phyloP scores from a whole-genome alignment of 257 asterid genomes.

The Osmanthus fragrans region DNA sequence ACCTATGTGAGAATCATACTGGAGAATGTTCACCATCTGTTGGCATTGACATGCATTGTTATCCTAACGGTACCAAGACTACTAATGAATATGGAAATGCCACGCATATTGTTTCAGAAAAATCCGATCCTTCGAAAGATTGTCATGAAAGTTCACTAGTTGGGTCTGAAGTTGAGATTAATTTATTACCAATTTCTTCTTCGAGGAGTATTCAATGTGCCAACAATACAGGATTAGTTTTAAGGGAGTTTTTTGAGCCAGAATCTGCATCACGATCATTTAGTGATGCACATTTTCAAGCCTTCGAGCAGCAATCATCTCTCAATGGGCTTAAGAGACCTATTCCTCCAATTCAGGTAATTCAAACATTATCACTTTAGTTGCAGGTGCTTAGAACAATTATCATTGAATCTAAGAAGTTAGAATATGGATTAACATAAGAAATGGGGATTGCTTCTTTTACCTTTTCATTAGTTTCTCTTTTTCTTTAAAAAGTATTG shows the following conservation, averaged over 20 bases:
- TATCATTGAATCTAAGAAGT: background rate
- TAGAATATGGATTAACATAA: constrained; percentile 13
- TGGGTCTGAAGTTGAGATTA: constrained; percentile 58
- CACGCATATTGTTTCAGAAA: constrained; percentile 31
- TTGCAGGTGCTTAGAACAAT: background rate
- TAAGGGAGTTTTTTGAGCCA: constrained; percentile 52
- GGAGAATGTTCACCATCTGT: constrained; percentile 46
- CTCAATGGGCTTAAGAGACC: constrained; percentile 42
- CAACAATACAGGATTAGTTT: constrained; percentile 44
- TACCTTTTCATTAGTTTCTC: background rate
- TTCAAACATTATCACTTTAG: constrained; percentile 18
- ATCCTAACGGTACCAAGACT: constrained; percentile 31
- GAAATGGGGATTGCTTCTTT: constrained; percentile 10
- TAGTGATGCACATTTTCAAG: constrained; percentile 40
- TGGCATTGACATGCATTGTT: constrained; percentile 34
- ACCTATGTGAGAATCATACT: constrained; percentile 51
- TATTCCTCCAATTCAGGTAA: constrained; percentile 58
- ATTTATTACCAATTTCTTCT: constrained; percentile 54
- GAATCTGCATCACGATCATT: constrained; percentile 46
- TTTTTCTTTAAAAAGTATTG: background rate
- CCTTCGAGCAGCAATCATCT: constrained; percentile 44
- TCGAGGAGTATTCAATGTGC: constrained; percentile 39
- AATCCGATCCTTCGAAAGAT: constrained; percentile 31
- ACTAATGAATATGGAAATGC: constrained; percentile 39
- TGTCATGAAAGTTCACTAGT: constrained; percentile 41